Evolutionary conservation across 495 filamentous ascomycete species (phyloP).

Genomic region (Copromyces sp.): DNA sequence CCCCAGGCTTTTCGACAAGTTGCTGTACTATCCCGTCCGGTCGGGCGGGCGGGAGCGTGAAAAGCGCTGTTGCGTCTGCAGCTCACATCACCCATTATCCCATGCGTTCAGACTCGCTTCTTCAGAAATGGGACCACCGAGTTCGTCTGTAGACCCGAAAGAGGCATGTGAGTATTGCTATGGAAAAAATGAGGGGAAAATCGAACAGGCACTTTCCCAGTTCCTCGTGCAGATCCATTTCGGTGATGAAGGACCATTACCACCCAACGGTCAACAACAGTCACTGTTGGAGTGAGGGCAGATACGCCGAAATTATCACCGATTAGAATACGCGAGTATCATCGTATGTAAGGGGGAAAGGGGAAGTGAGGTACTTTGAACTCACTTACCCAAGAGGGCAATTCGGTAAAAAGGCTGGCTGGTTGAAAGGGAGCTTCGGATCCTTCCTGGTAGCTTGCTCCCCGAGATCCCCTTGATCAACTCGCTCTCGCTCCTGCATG

Average conservation of each 20-base stretch:
- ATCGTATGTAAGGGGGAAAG: background rate
- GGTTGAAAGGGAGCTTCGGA: background rate
- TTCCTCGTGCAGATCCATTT: background rate
- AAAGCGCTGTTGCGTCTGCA: background rate
- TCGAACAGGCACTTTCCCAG: background rate
- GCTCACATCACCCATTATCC: background rate
- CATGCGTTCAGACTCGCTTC: background rate
- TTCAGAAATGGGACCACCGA: background rate
- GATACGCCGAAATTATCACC: background rate
- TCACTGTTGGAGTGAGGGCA: background rate
- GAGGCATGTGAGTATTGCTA: background rate
- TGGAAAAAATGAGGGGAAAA: background rate
- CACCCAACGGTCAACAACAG: background rate
- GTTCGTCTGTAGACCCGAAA: background rate
- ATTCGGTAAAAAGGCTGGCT: background rate
- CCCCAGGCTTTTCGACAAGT: background rate
- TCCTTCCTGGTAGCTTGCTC: background rate
- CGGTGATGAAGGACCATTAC: background rate
- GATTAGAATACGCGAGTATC: background rate
- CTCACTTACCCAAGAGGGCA: background rate
- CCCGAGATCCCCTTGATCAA: background rate
- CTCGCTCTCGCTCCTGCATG: background rate
- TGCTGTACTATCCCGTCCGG: background rate
- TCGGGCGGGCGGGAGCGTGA: background rate
- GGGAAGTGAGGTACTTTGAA: background rate